Conservation (phyloP, 106 monocot genomes). For the Ottelia alismoides region DNA sequence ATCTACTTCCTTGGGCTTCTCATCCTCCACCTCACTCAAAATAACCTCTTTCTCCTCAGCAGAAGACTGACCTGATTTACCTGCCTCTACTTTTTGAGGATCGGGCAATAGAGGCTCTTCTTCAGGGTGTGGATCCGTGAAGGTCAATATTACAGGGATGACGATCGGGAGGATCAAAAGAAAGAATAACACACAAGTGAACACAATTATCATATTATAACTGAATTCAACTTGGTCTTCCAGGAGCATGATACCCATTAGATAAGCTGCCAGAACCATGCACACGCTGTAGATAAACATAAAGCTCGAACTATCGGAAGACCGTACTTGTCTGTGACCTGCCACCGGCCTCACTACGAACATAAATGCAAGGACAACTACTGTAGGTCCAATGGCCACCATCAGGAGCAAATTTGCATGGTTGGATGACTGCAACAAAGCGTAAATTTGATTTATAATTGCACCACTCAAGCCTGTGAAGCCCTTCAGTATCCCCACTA, state of each 20-base stretch:
- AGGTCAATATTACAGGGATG: too few species aligned
- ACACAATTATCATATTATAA: conserved; percentile 15
- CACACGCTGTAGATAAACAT: conserved; percentile 47
- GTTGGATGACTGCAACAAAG: conserved; percentile 38
- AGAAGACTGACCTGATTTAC: conserved; percentile 12
- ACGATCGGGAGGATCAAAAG: too few species aligned
- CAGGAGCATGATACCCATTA: too few species aligned
- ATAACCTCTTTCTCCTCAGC: conserved; percentile 68
- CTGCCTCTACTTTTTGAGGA: conserved; percentile 36
- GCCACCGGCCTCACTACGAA: conserved; percentile 69
- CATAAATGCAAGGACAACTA: conserved; percentile 60
- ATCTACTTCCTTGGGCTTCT: too few species aligned
- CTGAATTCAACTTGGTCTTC: conserved; percentile 55
- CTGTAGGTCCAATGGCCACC: conserved; percentile 62
- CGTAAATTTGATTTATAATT: conserved; percentile 54
- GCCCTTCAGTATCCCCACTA: too few species aligned
- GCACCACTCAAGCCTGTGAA: too few species aligned
- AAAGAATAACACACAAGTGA: conserved; percentile 40
- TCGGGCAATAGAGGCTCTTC: too few species aligned
- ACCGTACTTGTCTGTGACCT: too few species aligned
- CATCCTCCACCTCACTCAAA: too few species aligned
- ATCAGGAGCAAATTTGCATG: conserved; percentile 52
- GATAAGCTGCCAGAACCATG: too few species aligned
- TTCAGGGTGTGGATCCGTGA: too few species aligned
- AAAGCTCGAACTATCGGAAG: too few species aligned